These are phyloP conservation scores for Melastoma candidum DNA, from an alignment of 441 rosid genomes.

Conservation along the genomic window DNA sequence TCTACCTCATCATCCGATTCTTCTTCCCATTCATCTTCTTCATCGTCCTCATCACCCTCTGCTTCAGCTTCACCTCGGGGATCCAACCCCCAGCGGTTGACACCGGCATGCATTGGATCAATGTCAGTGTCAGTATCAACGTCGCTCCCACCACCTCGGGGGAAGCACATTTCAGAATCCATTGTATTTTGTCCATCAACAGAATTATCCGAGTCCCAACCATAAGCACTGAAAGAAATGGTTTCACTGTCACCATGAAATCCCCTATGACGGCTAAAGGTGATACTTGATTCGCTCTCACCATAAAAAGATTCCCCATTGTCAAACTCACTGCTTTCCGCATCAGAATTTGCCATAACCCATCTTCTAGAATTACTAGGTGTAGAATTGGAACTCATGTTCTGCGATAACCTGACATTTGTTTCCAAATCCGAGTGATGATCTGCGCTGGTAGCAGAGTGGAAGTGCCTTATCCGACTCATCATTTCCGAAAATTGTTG, in stretches of 20 bases:
- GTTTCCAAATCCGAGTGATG: slow-evolving; percentile 29
- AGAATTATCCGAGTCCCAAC: slow-evolving; percentile 79
- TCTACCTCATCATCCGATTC: slow-evolving; percentile 46
- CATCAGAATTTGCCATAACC: slow-evolving; percentile 50
- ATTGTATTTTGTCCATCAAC: slow-evolving; percentile 43
- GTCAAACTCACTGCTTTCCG: slow-evolving; percentile 70
- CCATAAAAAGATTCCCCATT: slow-evolving; percentile 42
- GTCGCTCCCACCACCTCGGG: slow-evolving; percentile 40
- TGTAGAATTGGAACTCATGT: slow-evolving; percentile 38
- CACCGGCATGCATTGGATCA: slow-evolving; percentile 91
- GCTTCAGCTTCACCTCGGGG: slow-evolving; percentile 43
- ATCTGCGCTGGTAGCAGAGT: slow-evolving; percentile 30
- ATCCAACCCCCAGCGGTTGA: slow-evolving; percentile 64
- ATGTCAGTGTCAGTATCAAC: slow-evolving; percentile 72
- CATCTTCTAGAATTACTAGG: slow-evolving; percentile 67
- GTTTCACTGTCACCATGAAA: slow-evolving; percentile 57
- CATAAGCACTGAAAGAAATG: slow-evolving; percentile 58
- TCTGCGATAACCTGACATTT: slow-evolving; percentile 28
- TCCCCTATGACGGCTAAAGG: slow-evolving; percentile 37
- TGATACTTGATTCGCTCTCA: slow-evolving; percentile 58
- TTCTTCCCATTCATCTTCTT: slow-evolving; percentile 59
- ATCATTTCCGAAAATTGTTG: slow-evolving; percentile 50
- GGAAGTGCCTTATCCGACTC: slow-evolving; percentile 48
- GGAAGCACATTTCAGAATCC: slow-evolving; percentile 40
- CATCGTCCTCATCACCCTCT: slow-evolving; percentile 18